phyloP scores from a whole-genome alignment of 768 basidiomycete genomes.

The Hypsizygus marmoreus region DNA sequence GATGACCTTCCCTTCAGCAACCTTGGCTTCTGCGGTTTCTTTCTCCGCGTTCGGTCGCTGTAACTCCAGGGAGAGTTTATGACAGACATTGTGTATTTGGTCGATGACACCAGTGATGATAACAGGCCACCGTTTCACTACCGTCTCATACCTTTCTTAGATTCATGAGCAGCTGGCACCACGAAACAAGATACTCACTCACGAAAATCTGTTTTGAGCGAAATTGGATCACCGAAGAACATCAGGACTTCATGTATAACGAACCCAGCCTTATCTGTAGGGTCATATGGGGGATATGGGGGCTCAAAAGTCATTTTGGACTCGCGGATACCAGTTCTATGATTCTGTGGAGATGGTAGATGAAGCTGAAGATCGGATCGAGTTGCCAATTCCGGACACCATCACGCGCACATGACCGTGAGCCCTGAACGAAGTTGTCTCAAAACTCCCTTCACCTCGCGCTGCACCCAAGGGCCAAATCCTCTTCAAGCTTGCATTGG shows the following conservation, averaged over 20 bases:
- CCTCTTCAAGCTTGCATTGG: no score
- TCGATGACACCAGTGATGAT: constrained; percentile 85
- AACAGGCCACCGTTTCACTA: constrained; percentile 77
- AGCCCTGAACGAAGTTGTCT: no score
- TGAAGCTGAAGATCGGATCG: no score
- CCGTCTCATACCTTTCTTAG: constrained; percentile 69
- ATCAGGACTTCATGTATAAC: constrained; percentile 12
- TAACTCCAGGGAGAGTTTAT: constrained; percentile 53
- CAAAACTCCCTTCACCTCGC: no score
- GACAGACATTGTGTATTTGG: constrained; percentile 68
- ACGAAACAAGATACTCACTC: constrained; percentile 22
- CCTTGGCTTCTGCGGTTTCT: constrained; percentile 37
- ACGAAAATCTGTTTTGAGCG: constrained; percentile 67
- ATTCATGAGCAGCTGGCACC: not conserved
- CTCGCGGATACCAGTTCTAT: constrained; percentile 1
- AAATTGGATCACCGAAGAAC: constrained; percentile 2
- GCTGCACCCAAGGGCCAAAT: no score
- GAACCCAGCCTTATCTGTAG: constrained; percentile 66
- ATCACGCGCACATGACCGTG: no score
- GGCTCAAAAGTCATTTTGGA: constrained; percentile 50
- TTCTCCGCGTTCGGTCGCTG: constrained; percentile 23
- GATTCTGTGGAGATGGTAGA: no score
- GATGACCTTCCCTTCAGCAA: constrained; percentile 77
- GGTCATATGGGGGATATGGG: constrained; percentile 73
- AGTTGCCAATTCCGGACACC: no score